Base-by-base conservation (phyloP, 148 eudicot species). In the Rhododendron vialii region DNA sequence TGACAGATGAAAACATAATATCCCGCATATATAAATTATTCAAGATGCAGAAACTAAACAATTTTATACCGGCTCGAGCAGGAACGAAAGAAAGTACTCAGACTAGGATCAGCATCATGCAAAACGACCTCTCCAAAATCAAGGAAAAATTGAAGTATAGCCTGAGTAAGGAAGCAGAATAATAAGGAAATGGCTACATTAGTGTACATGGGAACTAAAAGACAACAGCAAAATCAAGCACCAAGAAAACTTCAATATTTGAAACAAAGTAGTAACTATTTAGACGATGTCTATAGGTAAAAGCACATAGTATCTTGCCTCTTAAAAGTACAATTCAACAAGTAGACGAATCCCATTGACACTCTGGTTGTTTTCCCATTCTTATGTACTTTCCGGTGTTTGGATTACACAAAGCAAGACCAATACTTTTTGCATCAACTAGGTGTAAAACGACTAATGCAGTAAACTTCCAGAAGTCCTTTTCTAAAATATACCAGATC, bases 101-200 rank as follows among this genome's bases (percentile, higher is more conserved):
- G 63, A 97, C 96, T 94, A 84, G 99, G 95, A 89, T 97, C 99
- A 84, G 99, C 95, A 90, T 97, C 99, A 87, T 95, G 98, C 83
- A 97, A 93, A 88, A 97, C 95, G 61, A 86, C 86, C 83, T 97
- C 99, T 47, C 98, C 98, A 88, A 93, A 95, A 89, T 97, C 98
- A 80, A 97, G 88, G 91, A 95, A 97, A 90, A 93, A 97, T 78
- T 95, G 99, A 83, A 97, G 98, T 88, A 95, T 93, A 6, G 95
- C 98, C 99, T 97, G 95, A 84, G 80, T n/a, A 76, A 91, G 57
- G 84, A 85, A 69, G 41, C 36, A 86, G 26, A 47, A 88, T 38
- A 36, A 45, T 36, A 80, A 75, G 55, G 82, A 85, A 17, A 81
- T 36, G 22, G 43, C 36, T 22, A 14, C 75, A 77, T 86, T 78